phyloP scores from a whole-genome alignment of 495 filamentous ascomycete species.

The Melanomma pulvis-pyrius region DNA sequence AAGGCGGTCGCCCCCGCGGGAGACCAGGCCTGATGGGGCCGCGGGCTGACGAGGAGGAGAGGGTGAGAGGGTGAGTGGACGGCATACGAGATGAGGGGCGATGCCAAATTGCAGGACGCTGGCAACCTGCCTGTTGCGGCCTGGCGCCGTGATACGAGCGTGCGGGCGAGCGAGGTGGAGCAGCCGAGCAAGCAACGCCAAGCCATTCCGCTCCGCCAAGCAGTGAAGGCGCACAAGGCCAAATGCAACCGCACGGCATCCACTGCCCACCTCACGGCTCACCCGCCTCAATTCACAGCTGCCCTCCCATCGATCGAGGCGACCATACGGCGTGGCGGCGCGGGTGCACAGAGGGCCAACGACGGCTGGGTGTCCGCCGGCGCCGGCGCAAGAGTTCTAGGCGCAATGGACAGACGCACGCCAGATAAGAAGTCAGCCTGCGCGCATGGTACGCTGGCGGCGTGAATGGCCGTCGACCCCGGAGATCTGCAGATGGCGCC shows the following conservation, averaged over 20 bases:
- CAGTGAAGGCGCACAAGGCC: background rate
- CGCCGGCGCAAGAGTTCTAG: no score
- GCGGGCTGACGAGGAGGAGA: background rate
- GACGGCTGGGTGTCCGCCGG: no score
- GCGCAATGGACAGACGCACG: background rate
- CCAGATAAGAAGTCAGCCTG: conserved; percentile 7
- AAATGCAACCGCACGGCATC: background rate
- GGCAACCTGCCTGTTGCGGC: conserved; percentile 12
- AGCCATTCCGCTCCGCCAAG: conserved; percentile 21
- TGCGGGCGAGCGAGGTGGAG: background rate
- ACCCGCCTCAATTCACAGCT: no score
- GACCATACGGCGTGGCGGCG: no score
- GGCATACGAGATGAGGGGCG: background rate
- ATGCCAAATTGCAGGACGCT: background rate
- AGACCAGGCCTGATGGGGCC: background rate
- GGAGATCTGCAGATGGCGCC: conserved; percentile 17
- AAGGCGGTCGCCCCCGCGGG: background rate
- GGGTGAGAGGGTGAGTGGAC: background rate
- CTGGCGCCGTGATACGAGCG: background rate
- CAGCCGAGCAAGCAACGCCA: conserved; percentile 12
- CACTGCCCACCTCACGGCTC: background rate
- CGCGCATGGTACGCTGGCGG: background rate
- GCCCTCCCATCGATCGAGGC: no score
- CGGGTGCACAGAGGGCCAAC: no score
- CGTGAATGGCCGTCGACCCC: conserved; percentile 6